Evolutionary conservation across 495 filamentous ascomycete species (phyloP).

Genomic region (Trichocladium antarcticum): DNA sequence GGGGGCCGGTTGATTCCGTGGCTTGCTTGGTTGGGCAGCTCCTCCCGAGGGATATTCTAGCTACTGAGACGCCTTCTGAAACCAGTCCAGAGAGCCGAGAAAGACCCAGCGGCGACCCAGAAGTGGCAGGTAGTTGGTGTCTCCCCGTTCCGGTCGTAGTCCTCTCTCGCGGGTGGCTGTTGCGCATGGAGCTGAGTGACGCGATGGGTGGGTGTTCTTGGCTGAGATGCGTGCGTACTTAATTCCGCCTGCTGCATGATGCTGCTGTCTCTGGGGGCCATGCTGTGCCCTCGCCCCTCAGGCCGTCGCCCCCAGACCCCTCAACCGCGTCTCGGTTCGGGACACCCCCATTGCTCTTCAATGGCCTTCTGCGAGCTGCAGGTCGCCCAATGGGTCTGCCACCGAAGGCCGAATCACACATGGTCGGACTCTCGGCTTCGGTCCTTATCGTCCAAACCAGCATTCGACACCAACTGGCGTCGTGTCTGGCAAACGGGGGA

Average conservation of each 20-base stretch:
- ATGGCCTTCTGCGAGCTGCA: conserved; percentile 22
- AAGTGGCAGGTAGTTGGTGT: neutral
- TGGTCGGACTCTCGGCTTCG: neutral
- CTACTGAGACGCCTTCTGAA: neutral
- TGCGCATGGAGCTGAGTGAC: conserved; percentile 1
- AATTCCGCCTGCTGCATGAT: neutral
- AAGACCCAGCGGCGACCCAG: neutral
- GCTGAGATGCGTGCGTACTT: neutral
- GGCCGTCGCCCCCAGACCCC: conserved; percentile 1
- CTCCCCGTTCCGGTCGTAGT: neutral
- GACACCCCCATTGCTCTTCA: conserved; percentile 8
- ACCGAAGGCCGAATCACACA: conserved; percentile 3
- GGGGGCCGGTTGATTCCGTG: neutral
- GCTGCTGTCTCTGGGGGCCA: conserved; percentile 4
- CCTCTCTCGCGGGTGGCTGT: neutral
- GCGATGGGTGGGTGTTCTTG: neutral
- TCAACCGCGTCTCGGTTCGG: conserved; percentile 16
- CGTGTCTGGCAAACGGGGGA: neutral
- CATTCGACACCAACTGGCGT: neutral
- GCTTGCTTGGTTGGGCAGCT: conserved; percentile 1
- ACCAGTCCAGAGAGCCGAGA: neutral
- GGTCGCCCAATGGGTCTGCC: conserved; percentile 10
- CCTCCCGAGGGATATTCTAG: neutral
- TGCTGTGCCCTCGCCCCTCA: neutral
- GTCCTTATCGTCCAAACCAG: conserved; percentile 2